These are phyloP conservation scores for Wallacemonas rigidus DNA, from an alignment of 208 protist genomes.

Conservation along the genomic window DNA sequence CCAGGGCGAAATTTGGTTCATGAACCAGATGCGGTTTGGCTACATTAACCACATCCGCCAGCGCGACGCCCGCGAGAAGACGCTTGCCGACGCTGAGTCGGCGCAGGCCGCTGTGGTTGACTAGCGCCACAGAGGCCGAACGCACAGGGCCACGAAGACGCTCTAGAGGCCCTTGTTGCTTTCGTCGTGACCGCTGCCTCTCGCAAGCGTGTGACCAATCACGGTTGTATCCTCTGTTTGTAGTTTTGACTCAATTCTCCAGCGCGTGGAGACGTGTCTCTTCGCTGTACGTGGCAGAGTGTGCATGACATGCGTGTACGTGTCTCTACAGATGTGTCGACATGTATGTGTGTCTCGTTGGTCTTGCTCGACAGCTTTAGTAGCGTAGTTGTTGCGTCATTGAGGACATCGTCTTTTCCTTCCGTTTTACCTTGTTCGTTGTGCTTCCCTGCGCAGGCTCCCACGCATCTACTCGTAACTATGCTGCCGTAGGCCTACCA, in stretches of 20 bases:
- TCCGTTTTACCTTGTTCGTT: not conserved
- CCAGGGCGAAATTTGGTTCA: constrained; percentile 81
- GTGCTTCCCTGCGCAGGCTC: not conserved
- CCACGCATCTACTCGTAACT: not conserved
- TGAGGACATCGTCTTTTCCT: constrained; percentile 5
- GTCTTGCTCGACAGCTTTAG: constrained; percentile 15
- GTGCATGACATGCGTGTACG: too few species aligned
- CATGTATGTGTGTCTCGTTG: constrained; percentile 13
- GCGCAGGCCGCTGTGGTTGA: not conserved
- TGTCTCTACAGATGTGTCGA: too few species aligned
- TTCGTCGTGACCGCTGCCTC: too few species aligned
- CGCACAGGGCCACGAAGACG: too few species aligned
- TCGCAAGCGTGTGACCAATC: too few species aligned
- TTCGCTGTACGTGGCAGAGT: too few species aligned
- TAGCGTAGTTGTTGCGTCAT: constrained; percentile 11
- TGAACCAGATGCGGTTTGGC: constrained; percentile 67
- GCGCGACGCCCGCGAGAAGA: constrained; percentile 71
- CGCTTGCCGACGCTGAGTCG: constrained; percentile 51
- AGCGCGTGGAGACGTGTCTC: too few species aligned
- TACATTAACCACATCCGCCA: constrained; percentile 86
- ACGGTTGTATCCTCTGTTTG: too few species aligned
- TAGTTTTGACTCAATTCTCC: too few species aligned
- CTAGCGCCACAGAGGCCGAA: not conserved
- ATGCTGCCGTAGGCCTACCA: not conserved
- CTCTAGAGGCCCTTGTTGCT: too few species aligned